Base-by-base conservation (phyloP, 352 stramenopile species). In the Globisporangium middletonii region DNA sequence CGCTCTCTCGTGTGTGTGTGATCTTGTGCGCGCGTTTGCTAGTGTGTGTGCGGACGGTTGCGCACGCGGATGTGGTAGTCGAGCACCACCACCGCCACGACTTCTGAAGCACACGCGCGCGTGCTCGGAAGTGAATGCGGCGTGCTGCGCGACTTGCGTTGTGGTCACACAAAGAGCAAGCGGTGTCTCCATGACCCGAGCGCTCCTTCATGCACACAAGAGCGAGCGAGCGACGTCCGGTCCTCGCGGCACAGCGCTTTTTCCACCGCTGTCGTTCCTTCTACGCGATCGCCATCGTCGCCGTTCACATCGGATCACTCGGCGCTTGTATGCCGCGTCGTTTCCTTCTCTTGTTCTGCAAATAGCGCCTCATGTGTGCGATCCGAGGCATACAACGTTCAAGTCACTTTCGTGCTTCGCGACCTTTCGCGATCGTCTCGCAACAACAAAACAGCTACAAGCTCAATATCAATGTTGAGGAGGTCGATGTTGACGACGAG, bases 61-160 rank as follows among this genome's bases (percentile, higher is more conserved):
- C 23, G 23, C 23, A 23, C 23, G 23, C 23, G 33, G 33, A 46
- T 46, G 15, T 35, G 50, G 16, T n/a, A 18, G 12, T 16, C 38
- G 7, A 43, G 12, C 5, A 2, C 23, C 23, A 23, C 23, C 23
- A 23, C 23, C 23, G 23, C 23, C 23, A 23, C 23, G 23, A 23
- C 23, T 23, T 23, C 23, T 23, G 23, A 16, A 43, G 38, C 8
- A 18, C 38, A 11, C 12, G 12, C 38, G 12, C 28, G 9, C 7
- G 3, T 42, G 47, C 30, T 35, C 30, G 30, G 30, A 35, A 35
- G 30, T 23, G 23, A 35, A 35, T 35, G 30, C 15, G 33, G 6
- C 13, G 49, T 55, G 44, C 46, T 15, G 27, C 38, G 38, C 47
- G 26, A 61, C 55, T 61, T 61, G 47, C 46, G 37, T 61, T 58